A percentile compares a stretch with the other conserved stretches of the same genome.
Evolutionary conservation across 257 asterid species (phyloP).

Genomic region (Leonotis leonurus): DNA sequence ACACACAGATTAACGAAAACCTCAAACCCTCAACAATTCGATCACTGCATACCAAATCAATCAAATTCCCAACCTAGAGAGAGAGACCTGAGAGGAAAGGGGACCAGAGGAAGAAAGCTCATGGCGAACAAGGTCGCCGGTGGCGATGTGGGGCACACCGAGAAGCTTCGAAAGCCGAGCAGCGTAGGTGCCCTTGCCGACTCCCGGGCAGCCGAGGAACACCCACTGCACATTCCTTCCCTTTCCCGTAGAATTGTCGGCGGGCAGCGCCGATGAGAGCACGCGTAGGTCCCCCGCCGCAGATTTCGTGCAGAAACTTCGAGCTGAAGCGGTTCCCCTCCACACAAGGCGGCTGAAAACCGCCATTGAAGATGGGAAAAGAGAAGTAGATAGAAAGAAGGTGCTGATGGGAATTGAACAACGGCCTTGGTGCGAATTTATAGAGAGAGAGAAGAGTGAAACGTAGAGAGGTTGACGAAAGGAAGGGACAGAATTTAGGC

Average conservation of each 20-base stretch:
- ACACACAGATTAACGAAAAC: too few relatives aligned
- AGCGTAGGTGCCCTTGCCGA: slow-evolving; percentile 96
- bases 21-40: background rate
- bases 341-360: slow-evolving; percentile 54
- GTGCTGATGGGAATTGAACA: background rate
- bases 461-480: slow-evolving; percentile 19
- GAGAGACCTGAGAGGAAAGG: slow-evolving; percentile 58
- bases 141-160: slow-evolving; percentile 86
- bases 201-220: slow-evolving; percentile 94
- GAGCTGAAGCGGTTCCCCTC: slow-evolving; percentile 23
- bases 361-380: slow-evolving; percentile 47
- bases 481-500: slow-evolving; percentile 11
- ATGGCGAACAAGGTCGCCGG: slow-evolving; percentile 96
- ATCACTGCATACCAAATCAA: background rate
- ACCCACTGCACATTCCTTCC: slow-evolving; percentile 89
- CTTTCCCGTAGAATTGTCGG: slow-evolving; percentile 15
- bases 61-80: background rate
- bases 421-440: background rate
- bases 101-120: slow-evolving; percentile 65
- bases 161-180: slow-evolving; percentile 68
- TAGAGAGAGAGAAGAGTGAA: background rate
- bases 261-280: slow-evolving; percentile 26
- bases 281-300: slow-evolving; percentile 19
- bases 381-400: background rate
- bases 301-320: slow-evolving; percentile 36